Evolutionary conservation across 2,329 filamentous ascomycete species (phyloP).

Genomic region (Lizonia empirigonia): DNA sequence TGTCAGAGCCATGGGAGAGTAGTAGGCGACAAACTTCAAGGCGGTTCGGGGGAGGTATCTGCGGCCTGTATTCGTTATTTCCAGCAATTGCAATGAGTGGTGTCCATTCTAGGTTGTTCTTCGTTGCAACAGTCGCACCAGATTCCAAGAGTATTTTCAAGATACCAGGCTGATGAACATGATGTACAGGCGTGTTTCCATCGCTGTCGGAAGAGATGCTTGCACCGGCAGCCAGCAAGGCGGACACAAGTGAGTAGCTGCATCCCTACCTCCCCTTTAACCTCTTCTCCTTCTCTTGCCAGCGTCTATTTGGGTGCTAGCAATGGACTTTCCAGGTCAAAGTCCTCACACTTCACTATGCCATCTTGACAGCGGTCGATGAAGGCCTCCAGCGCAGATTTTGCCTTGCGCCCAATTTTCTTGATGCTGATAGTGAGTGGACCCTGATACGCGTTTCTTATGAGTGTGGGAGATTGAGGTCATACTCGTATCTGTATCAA

Average conservation of each 20-base stretch:
- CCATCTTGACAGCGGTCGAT: too few species aligned
- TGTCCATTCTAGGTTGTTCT: not conserved
- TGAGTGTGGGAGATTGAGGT: too few species aligned
- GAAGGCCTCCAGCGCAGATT: too few species aligned
- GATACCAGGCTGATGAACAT: not conserved
- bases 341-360: too few species aligned
- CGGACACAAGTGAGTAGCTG: not conserved
- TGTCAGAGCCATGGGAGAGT: not conserved
- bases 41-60: not conserved
- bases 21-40: not conserved
- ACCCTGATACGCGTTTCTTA: too few species aligned
- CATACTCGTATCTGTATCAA: too few species aligned
- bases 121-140: not conserved
- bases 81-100: not conserved
- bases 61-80: not conserved
- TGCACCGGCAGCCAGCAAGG: constrained; percentile 11
- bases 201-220: not conserved
- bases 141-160: not conserved
- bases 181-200: not conserved
- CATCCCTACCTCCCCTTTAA: too few species aligned
- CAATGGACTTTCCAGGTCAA: too few species aligned
- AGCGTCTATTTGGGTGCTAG: too few species aligned
- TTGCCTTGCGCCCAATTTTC: too few species aligned
- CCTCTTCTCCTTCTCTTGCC: too few species aligned
- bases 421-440: too few species aligned